Conservation (phyloP, 129 eudicot species). For the Tagetes patula region DNA sequence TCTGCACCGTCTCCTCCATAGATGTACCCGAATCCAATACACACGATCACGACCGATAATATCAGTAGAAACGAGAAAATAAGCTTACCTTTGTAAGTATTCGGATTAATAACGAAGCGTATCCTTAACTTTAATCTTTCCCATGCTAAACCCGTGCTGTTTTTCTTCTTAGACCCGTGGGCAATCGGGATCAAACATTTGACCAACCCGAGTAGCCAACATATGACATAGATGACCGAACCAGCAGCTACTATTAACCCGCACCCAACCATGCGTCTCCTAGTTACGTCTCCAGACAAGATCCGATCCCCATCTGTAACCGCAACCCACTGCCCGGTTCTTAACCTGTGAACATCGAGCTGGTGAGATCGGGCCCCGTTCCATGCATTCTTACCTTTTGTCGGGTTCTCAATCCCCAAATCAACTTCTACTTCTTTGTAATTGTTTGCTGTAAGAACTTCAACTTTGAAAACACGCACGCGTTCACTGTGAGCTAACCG, state of each 20-base stretch:
- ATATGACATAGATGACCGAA: conserved; percentile 42
- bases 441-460: conserved; percentile 46
- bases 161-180: conserved; percentile 57
- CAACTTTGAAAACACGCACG: conserved; percentile 51
- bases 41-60: conserved; percentile 42
- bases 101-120: conserved; percentile 58
- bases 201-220: conserved; percentile 63
- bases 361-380: conserved; percentile 78
- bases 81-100: conserved; percentile 42
- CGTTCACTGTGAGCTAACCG: conserved; percentile 71
- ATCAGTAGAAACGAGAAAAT: conserved; percentile 37
- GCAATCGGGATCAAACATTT: conserved; percentile 54
- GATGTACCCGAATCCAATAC: conserved; percentile 47
- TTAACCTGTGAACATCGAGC: conserved; percentile 66
- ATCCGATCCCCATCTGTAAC: conserved; percentile 76
- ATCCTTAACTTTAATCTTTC: conserved; percentile 54
- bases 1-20: conserved; percentile 81
- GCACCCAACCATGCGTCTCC: conserved; percentile 61
- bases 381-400: conserved; percentile 79
- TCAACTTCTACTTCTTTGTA: conserved; percentile 76
- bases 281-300: conserved; percentile 56
- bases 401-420: conserved; percentile 41
- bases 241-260: conserved; percentile 48
- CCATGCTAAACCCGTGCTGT: conserved; percentile 41
- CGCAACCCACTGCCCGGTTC: conserved; percentile 71